Evolutionary conservation across 1,139 yeast genomes (phyloP).

Genomic region (Schwanniomyces etchellsii): DNA sequence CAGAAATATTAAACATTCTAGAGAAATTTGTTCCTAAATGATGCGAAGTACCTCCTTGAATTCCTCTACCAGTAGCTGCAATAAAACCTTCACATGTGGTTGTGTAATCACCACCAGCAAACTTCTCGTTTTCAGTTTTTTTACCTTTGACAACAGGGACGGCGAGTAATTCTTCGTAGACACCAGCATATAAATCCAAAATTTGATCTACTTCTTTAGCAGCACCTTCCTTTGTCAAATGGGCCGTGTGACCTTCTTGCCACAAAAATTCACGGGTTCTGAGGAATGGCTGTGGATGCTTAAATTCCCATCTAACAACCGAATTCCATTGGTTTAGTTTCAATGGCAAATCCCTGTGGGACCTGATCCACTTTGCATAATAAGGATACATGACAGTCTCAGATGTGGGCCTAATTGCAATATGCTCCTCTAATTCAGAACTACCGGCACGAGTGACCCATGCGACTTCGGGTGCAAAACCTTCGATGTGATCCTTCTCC

Average conservation of each 20-base stretch:
- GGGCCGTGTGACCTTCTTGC: constrained; percentile 99
- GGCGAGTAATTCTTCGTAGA: constrained; percentile 89
- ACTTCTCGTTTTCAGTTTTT: constrained; percentile 96
- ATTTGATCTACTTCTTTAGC: constrained; percentile 79
- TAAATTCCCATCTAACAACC: constrained; percentile 99
- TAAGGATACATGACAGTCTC: constrained; percentile 99
- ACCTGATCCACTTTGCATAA: constrained; percentile 98
- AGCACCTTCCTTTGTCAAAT: constrained; percentile 76
- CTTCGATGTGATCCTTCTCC: constrained; percentile 98
- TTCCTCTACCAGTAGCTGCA: constrained; percentile 98
- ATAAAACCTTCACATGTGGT: constrained; percentile 96
- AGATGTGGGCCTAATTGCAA: constrained; percentile 98
- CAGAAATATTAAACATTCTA: constrained; percentile 93
- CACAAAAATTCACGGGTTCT: constrained; percentile 98
- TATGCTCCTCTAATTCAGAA: constrained; percentile 94
- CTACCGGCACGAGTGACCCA: constrained; percentile 98
- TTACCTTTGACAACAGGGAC: constrained; percentile 95
- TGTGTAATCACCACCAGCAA: constrained; percentile 96
- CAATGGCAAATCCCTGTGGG: constrained; percentile 96
- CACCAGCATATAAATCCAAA: constrained; percentile 76
- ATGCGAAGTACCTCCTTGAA: constrained; percentile 98
- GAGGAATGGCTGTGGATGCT: constrained; percentile 98
- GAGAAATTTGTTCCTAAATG: constrained; percentile 98
- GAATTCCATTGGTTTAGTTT: constrained; percentile 99
- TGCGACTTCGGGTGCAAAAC: constrained; percentile 99